These are phyloP conservation scores for Flaveria floridana DNA, from an alignment of 140 eudicot genomes.

Conservation along the genomic window DNA sequence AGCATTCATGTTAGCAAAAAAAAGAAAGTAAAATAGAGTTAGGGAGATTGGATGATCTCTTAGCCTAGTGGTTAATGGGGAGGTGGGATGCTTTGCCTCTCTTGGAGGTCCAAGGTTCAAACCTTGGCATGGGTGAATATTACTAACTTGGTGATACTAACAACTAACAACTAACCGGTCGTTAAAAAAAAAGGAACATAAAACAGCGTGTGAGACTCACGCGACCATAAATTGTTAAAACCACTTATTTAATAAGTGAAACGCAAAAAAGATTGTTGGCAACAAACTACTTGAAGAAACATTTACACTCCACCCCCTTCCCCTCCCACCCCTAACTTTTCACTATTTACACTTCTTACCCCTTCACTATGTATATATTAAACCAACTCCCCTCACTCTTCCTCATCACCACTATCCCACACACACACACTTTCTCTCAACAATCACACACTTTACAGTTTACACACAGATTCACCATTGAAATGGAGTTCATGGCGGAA, in stretches of 20 bases:
- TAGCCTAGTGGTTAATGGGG: no score
- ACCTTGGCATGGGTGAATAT: no score
- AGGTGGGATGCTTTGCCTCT: no score
- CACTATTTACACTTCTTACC: constrained; percentile 22
- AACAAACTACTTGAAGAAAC: constrained; percentile 36
- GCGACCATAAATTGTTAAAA: constrained; percentile 26
- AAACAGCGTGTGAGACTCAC: constrained; percentile 27
- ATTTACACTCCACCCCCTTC: constrained; percentile 34
- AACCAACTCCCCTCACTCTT: constrained; percentile 34
- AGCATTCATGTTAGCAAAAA: background rate
- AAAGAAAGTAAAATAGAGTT: constrained; percentile 22
- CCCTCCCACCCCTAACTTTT: constrained; percentile 21
- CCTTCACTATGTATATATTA: constrained; percentile 37
- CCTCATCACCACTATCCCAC: constrained; percentile 26
- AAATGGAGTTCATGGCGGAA: constrained; percentile 49
- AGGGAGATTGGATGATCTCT: constrained; percentile 31
- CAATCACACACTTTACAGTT: background rate
- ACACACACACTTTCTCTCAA: constrained; percentile 17
- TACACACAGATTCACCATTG: constrained; percentile 31
- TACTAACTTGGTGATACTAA: no score
- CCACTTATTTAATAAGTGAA: constrained; percentile 36
- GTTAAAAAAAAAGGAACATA: no score
- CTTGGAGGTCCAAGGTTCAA: no score
- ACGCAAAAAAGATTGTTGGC: constrained; percentile 61
- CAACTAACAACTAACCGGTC: no score